Evolutionary conservation across 768 basidiomycete genomes (phyloP).

Genomic region (Cubamyces sp.): DNA sequence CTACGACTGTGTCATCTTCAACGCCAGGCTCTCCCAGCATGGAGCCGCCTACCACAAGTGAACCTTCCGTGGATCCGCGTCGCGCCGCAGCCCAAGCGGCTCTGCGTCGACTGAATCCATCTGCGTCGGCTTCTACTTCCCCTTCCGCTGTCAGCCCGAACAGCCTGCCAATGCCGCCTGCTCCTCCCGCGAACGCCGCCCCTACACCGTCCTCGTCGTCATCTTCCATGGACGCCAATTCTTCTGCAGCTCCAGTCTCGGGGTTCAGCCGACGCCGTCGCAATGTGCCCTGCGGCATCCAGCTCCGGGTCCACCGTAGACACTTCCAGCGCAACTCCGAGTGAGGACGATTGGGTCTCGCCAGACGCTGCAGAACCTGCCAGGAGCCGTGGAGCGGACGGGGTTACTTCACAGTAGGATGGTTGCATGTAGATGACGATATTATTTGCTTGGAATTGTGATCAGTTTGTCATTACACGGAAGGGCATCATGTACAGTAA

Average conservation of each 20-base stretch:
- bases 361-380: neutral
- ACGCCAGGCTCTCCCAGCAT: neutral
- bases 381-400: neutral
- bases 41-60: slow-evolving; percentile 15
- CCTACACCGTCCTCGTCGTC: slow-evolving; percentile 5
- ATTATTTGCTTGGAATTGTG: neutral
- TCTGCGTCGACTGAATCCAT: slow-evolving; percentile 49
- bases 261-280: neutral
- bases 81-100: slow-evolving; percentile 73
- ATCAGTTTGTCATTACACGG: neutral
- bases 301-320: too few species aligned
- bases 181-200: slow-evolving; percentile 6
- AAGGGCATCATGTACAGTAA: neutral
- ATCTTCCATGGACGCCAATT: neutral
- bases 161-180: neutral
- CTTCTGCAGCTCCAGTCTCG: slow-evolving; percentile 13
- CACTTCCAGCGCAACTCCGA: neutral
- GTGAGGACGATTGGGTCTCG: neutral
- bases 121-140: neutral
- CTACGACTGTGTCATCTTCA: slow-evolving; percentile 3
- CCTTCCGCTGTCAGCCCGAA: neutral
- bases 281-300: too few species aligned
- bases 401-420: neutral
- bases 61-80: slow-evolving; percentile 39
- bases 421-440: too few species aligned